Evolutionary conservation across 441 rosid genomes (phyloP), one percentile per base, ranked within the genome.

Genomic region (Populus hybrid): DNA sequence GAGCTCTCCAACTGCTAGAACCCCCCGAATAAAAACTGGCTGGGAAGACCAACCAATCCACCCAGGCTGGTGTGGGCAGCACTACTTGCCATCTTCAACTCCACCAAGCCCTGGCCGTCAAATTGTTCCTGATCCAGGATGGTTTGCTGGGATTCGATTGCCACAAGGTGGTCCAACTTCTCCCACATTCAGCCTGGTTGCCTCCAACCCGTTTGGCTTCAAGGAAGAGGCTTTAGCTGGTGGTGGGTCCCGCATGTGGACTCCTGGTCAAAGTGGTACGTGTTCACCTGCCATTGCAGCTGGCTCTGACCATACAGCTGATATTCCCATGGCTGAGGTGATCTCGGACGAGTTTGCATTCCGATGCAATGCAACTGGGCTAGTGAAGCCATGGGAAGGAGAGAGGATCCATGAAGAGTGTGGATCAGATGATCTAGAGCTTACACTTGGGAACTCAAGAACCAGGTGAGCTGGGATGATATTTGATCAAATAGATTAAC

Each of bases 371-470:
- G 70, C 79, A 11, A 75, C 82, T 10, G 92, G 97, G 46, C 75
- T 92, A 66, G 97, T 92, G 73, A 90, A 89, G 81, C 90, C 97
- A 18, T 92, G 97, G 97, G 94, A 92, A 85, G 97, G 97, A 59
- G 97, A 92, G 86, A 86, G 92, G 85, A 92, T 92, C 73, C 97
- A 92, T 36, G 97, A 90, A 72, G 96, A 89, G 69, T 91, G 86
- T 72, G 90, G 81, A 68, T 85, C 92, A 2, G 94, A 92, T 75
- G 97, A 92, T 85, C 90, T 92, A 32, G 93, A 92, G 76, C 97
- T 92, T 75, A 92, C 97, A 3, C 92, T 92, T 8, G 97, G 97
- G 67, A 90, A 70, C 86, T 87, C 93, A 16, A 88, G 77, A 80
- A 89, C 92, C 77, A 90, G 88, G 94, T 90, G 80, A 82, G 75